Evolutionary conservation across 1,284 basidiomycete species (phyloP).

Genomic region (Tilletia horrida): DNA sequence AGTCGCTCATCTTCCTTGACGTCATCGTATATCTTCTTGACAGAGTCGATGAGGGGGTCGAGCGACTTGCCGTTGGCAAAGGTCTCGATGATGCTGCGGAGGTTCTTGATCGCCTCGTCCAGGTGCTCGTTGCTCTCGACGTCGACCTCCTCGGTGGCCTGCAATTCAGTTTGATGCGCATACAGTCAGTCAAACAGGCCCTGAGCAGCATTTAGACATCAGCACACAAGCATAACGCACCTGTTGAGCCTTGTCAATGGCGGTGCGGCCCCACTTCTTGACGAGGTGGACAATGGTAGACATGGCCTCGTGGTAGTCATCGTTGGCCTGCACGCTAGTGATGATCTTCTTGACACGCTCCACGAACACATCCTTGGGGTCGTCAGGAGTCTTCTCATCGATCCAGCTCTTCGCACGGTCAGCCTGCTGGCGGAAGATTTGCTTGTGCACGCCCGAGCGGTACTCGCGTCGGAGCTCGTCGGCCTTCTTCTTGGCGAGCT

Average conservation of each 20-base stretch:
- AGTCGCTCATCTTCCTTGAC: constrained; percentile 55
- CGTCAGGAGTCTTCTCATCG: constrained; percentile 58
- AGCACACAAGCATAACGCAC: background rate
- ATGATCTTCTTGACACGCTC: constrained; percentile 56
- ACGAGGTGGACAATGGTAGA: constrained; percentile 56
- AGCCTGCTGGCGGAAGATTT: constrained; percentile 25
- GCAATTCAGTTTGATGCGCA: background rate
- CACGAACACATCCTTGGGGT: constrained; percentile 57
- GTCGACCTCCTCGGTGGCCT: constrained; percentile 55
- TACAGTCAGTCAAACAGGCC: background rate
- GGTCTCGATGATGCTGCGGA: constrained; percentile 57
- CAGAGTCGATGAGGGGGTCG: constrained; percentile 54
- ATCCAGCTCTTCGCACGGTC: constrained; percentile 51
- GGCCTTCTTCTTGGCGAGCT: constrained; percentile 53
- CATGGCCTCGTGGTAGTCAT: constrained; percentile 57
- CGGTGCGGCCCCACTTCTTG: constrained; percentile 59
- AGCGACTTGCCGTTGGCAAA: constrained; percentile 56
- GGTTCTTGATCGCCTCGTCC: constrained; percentile 56
- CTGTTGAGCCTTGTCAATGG: constrained; percentile 53
- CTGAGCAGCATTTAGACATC: background rate
- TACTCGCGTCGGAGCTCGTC: constrained; percentile 51
- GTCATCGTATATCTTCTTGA: constrained; percentile 56
- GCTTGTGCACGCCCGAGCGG: constrained; percentile 19
- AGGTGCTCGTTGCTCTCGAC: constrained; percentile 56
- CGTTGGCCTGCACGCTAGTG: constrained; percentile 48